Conservation (phyloP, 345 rosid genomes). For the Sisymbrium altissimum region DNA sequence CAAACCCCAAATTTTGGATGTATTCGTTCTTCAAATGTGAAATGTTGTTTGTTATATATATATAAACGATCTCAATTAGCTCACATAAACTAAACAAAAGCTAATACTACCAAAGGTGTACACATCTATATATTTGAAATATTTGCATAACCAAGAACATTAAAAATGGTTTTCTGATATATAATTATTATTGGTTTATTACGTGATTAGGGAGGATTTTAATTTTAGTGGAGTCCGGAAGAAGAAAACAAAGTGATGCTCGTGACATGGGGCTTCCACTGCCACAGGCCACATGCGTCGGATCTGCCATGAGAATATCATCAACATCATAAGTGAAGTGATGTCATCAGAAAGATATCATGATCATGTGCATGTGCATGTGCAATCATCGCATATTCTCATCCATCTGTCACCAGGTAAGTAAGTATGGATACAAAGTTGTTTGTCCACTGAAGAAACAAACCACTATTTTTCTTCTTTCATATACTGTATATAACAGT, state of each 20-base stretch:
- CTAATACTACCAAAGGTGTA: not conserved
- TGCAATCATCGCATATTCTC: constrained; percentile 25
- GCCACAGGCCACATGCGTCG: constrained; percentile 25
- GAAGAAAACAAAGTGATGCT: constrained; percentile 23
- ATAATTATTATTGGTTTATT: not conserved
- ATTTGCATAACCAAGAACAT: not conserved
- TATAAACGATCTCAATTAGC: not conserved
- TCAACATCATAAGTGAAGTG: constrained; percentile 27
- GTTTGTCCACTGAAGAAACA: constrained; percentile 22
- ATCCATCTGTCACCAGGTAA: constrained; percentile 28
- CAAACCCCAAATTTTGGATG: not conserved
- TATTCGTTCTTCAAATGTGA: constrained; percentile 15
- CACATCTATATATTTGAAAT: not conserved
- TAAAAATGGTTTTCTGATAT: not conserved
- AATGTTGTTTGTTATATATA: not conserved
- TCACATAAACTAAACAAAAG: constrained; percentile 9
- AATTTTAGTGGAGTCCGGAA: not conserved
- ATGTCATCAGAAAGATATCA: constrained; percentile 21
- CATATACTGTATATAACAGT: not conserved
- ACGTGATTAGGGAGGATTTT: constrained; percentile 4
- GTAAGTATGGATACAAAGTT: constrained; percentile 14
- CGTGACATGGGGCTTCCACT: constrained; percentile 31
- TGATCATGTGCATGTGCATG: constrained; percentile 21
- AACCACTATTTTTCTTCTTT: not conserved
- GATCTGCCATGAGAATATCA: constrained; percentile 30